phyloP scores from a whole-genome alignment of 805 yeast genomes.

The Wickerhamomyces hampshirensis region DNA sequence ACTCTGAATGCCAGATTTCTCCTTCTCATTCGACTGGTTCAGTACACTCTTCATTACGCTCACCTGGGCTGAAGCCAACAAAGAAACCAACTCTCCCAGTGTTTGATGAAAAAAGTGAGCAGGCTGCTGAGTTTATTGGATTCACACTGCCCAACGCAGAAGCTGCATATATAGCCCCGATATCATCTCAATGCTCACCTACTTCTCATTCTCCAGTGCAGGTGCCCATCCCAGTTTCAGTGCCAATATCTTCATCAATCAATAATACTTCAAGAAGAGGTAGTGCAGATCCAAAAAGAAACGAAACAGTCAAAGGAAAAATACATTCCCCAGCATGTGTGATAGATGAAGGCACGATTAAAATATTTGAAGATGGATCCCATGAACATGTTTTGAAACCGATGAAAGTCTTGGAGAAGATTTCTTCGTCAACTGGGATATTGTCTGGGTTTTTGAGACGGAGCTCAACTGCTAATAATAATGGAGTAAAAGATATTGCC shows the following conservation, averaged over 20 bases:
- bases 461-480: conserved; percentile 8
- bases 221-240: not conserved
- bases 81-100: no score
- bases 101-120: no score
- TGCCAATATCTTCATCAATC: not conserved
- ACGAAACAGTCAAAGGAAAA: not conserved
- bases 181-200: no score
- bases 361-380: conserved; percentile 18
- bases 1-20: no score
- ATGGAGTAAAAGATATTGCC: conserved; percentile 19
- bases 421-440: conserved; percentile 17
- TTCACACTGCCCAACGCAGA: no score
- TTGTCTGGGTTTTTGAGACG: conserved; percentile 21
- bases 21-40: no score
- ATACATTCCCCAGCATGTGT: not conserved
- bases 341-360: conserved; percentile 13
- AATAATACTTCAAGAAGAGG: not conserved
- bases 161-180: no score
- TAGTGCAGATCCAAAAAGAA: conserved; percentile 1
- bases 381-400: conserved; percentile 23
- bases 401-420: conserved; percentile 21
- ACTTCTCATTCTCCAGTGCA: not conserved
- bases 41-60: no score
- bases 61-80: no score
- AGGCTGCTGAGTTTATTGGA: no score